Evolutionary conservation across 2,329 filamentous ascomycete species (phyloP), one percentile per base, ranked within the genome.

Genomic region (Drechslerella coelobrocha): DNA sequence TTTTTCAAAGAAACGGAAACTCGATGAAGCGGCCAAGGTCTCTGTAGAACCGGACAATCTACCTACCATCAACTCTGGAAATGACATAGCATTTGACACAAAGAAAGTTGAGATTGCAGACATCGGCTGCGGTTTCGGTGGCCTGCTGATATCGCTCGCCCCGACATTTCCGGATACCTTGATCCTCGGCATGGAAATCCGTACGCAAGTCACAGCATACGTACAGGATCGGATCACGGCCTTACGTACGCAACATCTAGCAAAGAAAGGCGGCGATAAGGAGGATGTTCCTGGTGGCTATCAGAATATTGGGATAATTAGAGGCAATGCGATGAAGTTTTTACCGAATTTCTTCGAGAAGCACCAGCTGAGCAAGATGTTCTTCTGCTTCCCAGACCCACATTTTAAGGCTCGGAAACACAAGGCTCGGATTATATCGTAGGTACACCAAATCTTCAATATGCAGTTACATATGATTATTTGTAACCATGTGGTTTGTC

Each of bases 271-370:
- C 4, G 77, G 78, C 26, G 41, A 45, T 19, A 79, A 80, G 54
- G 72, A 65, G 34, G 59, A 48, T 69, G 51, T 79, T 14, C 75
- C 78, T 0, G 78, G 79, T 17, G 79, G 81, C 50, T 97, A 91
- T 79, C 89, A 95, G 77, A 99, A 99, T 78, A 88, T 93, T 59
- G 88, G 89, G 31, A 95, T 91, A 77, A 82, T 99, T 51, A 88
- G 94, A 72, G 90, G 91, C 74, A 99, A 99, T 81, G 91, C 91
- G 3, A 99, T 99, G 94, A 99, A 99, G 79, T 99, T 97, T 79
- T 83, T 99, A n/a, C 93, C 95, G 72, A 97, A 99, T 78, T 96
- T 97, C 83, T 97, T 99, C 83, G 82, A 81, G 60, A 89, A 88
- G 76, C 83, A 81, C 12, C 92, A 97, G 62, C 85, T 99, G 12